Evolutionary conservation across 2,329 filamentous ascomycete species (phyloP).

Genomic region (Xylariaceae sp.): DNA sequence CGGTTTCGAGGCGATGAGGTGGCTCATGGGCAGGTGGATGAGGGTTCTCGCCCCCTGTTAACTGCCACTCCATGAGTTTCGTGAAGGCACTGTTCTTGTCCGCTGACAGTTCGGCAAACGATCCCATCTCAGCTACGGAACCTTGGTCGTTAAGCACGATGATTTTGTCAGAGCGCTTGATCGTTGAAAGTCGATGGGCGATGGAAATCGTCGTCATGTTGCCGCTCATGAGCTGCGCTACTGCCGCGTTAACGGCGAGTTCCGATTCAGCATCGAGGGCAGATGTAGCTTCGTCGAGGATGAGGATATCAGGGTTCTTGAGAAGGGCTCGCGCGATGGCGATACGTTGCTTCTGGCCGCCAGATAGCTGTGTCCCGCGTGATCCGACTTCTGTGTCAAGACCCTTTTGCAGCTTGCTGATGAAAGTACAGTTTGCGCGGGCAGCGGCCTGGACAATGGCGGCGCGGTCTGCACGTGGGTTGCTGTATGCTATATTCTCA

Average conservation of each 20-base stretch:
- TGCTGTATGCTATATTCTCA: slow-evolving; percentile 90
- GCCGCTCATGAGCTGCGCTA: slow-evolving; percentile 75
- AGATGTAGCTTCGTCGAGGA: slow-evolving; percentile 94
- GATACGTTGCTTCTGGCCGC: slow-evolving; percentile 96
- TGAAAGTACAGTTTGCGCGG: slow-evolving; percentile 94
- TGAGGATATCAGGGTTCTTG: slow-evolving; percentile 94
- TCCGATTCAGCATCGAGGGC: slow-evolving; percentile 96
- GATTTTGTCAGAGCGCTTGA: slow-evolving; percentile 92
- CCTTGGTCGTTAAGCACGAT: slow-evolving; percentile 88
- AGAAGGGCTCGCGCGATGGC: slow-evolving; percentile 92
- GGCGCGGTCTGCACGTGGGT: slow-evolving; percentile 69
- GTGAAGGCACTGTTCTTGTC: slow-evolving; percentile 81
- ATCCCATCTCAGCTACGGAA: slow-evolving; percentile 85
- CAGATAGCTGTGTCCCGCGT: slow-evolving; percentile 87
- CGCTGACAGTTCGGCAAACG: slow-evolving; percentile 72
- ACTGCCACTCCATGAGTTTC: slow-evolving; percentile 98
- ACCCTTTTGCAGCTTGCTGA: slow-evolving; percentile 93
- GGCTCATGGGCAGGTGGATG: slow-evolving; percentile 31
- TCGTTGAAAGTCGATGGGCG: slow-evolving; percentile 91
- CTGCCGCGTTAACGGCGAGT: slow-evolving; percentile 89
- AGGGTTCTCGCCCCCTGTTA: slow-evolving; percentile 74
- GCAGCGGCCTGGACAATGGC: slow-evolving; percentile 86
- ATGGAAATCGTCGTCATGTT: slow-evolving; percentile 97
- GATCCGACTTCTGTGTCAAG: slow-evolving; percentile 92
- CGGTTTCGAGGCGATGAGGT: slow-evolving; percentile 22